Base-by-base conservation (phyloP, 1,284 basidiomycete species). In the Heterobasidion occidentale region DNA sequence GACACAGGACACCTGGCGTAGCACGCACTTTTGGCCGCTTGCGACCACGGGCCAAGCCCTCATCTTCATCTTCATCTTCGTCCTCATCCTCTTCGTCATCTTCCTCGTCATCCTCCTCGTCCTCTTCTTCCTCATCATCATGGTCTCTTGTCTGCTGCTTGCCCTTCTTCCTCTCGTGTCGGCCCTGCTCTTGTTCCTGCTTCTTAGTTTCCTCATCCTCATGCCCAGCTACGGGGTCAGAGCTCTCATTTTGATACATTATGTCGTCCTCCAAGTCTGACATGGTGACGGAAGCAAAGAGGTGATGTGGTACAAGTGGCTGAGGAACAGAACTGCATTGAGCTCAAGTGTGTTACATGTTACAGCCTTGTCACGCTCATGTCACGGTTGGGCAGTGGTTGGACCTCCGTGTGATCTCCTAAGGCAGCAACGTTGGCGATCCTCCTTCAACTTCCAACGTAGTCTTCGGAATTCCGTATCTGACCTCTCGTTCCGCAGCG, bases 11-110 rank as follows among this genome's bases (percentile, higher is more conserved):
- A 36, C 60, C 42, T 46, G 19, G 50, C 46, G 12, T n/a, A 20
- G 14, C n/a, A 63, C 70, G 47, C 53, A 83, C 83, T 74, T 84
- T 86, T 58, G 75, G 71, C 57, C 79, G 76, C 67, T 82, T 86
- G 66, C 75, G 80, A 45, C 74, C 74, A 59, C 71, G 68, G 46
- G 68, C 67, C 19, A 64, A 64, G 27, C 72, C 74, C 42, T 70
- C 68, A 27, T 76, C 73, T 8, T 69, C 69, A 7, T 68, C 70
- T 1, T 69, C 71, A 0, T 70, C 70, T 7, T 73, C 73, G 1
- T 74, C 74, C 1, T 73, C 73, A 2, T 75, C 75, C 0, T 75
- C 74, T 3, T 75, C 72, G 0, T 71, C 71, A 0, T 68, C 70
- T 2, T 72, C 72, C 0, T 74, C 74, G 0, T 68, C 68, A 0